Evolutionary conservation across 2,329 filamentous ascomycete genomes (phyloP).

Genomic region (Arthrobotrys musiformis): DNA sequence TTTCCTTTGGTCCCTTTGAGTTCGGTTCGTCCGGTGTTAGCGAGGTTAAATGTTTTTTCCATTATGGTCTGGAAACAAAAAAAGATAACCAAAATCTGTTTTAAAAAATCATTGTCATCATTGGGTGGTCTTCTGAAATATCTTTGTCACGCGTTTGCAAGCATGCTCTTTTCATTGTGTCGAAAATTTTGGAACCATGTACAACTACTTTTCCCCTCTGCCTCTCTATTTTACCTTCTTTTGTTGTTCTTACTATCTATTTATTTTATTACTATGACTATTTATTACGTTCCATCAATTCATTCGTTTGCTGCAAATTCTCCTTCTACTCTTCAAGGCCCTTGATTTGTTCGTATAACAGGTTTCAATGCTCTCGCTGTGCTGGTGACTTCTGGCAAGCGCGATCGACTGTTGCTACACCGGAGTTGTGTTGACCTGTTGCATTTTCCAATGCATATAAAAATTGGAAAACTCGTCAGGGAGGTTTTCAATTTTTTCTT

Average conservation of each 20-base stretch:
- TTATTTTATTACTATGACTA: not conserved
- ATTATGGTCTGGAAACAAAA: not conserved
- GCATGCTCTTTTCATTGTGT: not conserved
- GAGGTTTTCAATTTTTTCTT: conserved; percentile 7
- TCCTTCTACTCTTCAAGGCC: not conserved
- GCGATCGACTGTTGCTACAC: not conserved
- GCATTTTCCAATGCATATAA: conserved; percentile 7
- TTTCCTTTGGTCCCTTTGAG: conserved; percentile 15
- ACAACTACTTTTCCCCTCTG: conserved; percentile 7
- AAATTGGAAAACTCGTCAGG: not conserved
- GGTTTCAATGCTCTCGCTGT: not conserved
- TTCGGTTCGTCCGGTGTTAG: conserved; percentile 17
- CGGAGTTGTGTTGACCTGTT: conserved; percentile 27
- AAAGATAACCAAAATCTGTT: not conserved
- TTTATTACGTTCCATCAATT: not conserved
- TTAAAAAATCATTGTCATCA: conserved; percentile 5
- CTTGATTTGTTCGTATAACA: not conserved
- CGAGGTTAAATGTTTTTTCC: not conserved
- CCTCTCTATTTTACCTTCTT: not conserved
- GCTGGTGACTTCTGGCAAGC: no score
- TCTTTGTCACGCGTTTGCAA: not conserved
- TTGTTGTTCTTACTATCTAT: not conserved
- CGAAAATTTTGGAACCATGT: not conserved
- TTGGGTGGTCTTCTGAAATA: conserved; percentile 9
- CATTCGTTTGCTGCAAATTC: not conserved